A percentile compares a stretch with the other conserved stretches of the same genome.
These are phyloP conservation scores for Rhizoclosmatium globosum DNA, from an alignment of 192 early-diverging fungal species.

Conservation along the genomic window DNA sequence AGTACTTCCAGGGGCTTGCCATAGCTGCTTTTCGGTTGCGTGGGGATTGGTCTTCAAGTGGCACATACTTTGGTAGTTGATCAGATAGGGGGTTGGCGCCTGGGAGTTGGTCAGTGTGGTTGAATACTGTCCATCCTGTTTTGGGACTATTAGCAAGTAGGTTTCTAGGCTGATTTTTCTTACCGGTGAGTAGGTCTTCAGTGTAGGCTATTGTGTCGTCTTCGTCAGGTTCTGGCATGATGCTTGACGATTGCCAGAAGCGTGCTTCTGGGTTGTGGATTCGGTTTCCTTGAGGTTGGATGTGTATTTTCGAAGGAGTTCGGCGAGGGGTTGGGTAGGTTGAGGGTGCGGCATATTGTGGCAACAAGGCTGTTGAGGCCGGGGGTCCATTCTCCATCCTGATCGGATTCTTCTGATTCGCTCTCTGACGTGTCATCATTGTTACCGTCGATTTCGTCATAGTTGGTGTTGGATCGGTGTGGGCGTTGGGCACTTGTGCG, in stretches of 20 bases:
- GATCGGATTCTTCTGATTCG: conserved; percentile 1
- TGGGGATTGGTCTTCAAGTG: not conserved
- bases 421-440: not conserved
- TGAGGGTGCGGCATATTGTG: not conserved
- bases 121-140: not conserved
- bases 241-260: not conserved
- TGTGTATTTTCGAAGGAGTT: no score
- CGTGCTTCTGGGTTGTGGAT: not conserved
- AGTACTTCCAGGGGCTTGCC: not conserved
- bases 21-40: not conserved
- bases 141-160: not conserved
- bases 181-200: no score
- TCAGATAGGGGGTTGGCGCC: not conserved
- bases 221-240: not conserved
- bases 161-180: no score
- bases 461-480: not conserved
- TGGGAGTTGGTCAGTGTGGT: not conserved
- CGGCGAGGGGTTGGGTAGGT: not conserved
- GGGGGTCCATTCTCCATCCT: not conserved
- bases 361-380: not conserved
- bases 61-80: not conserved
- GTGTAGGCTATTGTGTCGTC: not conserved
- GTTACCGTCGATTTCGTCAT: not conserved
- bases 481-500: not conserved
- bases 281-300: not conserved